These are phyloP conservation scores for Capsella bursapastoris DNA, from an alignment of 345 rosid species.

Conservation along the genomic window DNA sequence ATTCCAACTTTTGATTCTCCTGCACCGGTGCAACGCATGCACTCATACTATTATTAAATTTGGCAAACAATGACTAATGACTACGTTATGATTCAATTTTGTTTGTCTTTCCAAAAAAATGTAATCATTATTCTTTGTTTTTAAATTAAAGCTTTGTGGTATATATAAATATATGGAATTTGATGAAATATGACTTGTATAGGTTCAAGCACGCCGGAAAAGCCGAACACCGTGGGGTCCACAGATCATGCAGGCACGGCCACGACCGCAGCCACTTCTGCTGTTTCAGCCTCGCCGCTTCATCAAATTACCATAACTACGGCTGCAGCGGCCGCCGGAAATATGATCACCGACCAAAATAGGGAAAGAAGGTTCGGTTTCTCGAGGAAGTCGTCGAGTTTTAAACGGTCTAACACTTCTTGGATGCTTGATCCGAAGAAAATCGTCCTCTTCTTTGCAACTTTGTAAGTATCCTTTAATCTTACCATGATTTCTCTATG, in stretches of 20 bases:
- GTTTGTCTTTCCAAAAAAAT: conserved; percentile 22
- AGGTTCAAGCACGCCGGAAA: conserved; percentile 68
- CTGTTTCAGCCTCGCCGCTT: conserved; percentile 36
- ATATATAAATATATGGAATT: conserved; percentile 2
- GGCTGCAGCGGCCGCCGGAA: conserved; percentile 45
- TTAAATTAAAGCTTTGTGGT: conserved; percentile 17
- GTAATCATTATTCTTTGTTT: conserved; percentile 8
- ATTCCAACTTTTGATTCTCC: conserved; percentile 25
- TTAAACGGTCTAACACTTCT: conserved; percentile 60
- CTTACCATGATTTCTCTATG: neutral
- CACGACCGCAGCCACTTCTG: conserved; percentile 24
- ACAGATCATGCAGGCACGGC: conserved; percentile 44
- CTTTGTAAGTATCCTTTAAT: conserved; percentile 59
- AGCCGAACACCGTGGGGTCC: conserved; percentile 46
- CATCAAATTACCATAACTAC: conserved; percentile 84
- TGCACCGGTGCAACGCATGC: conserved; percentile 27
- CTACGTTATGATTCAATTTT: conserved; percentile 38
- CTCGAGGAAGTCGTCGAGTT: conserved; percentile 66
- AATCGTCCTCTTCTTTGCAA: conserved; percentile 84
- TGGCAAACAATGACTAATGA: conserved; percentile 10
- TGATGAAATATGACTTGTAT: conserved; percentile 11
- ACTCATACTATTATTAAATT: conserved; percentile 26
- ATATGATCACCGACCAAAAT: conserved; percentile 36
- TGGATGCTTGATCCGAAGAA: conserved; percentile 89
- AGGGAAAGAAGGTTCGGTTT: conserved; percentile 52